Evolutionary conservation across 306 rosid genomes (phyloP).

Genomic region (Pyrus bretschneideri): DNA sequence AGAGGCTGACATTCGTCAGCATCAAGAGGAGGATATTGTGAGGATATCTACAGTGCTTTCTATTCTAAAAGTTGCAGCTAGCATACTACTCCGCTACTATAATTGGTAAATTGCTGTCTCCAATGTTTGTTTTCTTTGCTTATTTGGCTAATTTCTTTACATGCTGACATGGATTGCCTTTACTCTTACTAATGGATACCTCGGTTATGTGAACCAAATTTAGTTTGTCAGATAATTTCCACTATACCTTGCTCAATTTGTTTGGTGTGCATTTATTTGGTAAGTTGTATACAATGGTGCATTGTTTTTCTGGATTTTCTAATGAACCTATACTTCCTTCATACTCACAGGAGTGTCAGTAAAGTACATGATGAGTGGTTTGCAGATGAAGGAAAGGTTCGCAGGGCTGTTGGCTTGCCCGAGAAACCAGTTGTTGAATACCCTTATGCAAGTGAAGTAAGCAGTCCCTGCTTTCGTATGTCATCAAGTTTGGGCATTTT

Average conservation of each 20-base stretch:
- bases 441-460: constrained; percentile 39
- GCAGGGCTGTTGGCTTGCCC: constrained; percentile 47
- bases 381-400: constrained; percentile 59
- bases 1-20: constrained; percentile 48
- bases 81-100: constrained; percentile 53
- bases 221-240: neutral
- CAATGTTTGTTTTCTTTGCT: neutral
- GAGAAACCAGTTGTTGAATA: constrained; percentile 36
- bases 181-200: neutral
- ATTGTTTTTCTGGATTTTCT: constrained; percentile 8
- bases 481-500: neutral
- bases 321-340: neutral
- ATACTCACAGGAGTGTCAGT: constrained; percentile 47
- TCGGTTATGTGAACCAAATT: neutral
- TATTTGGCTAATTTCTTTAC: neutral
- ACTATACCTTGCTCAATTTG: neutral
- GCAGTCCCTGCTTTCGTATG: neutral
- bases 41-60: constrained; percentile 57
- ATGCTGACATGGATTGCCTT: neutral
- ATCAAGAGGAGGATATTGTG: constrained; percentile 52
- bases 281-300: neutral
- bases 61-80: constrained; percentile 45
- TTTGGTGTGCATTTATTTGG: neutral
- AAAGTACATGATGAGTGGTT: constrained; percentile 71
- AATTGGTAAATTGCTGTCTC: constrained; percentile 38